Base-by-base conservation (phyloP, 306 rosid species). In the Acacia melanoxylon region DNA sequence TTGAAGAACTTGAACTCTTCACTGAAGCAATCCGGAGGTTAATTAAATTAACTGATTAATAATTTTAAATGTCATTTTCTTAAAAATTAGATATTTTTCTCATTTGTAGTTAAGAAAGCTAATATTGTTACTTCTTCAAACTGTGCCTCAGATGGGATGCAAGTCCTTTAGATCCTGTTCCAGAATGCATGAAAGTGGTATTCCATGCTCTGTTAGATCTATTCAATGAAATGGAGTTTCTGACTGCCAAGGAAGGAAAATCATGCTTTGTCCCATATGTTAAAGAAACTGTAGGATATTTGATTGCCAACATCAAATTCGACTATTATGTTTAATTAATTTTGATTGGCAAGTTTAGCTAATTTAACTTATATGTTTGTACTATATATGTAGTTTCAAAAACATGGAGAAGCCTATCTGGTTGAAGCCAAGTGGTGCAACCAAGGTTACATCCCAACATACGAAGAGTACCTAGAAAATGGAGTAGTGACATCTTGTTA, bases 71-170 rank as follows among this genome's bases (percentile, higher is more conserved):
- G 3, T 17, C 8, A 19, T 8, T 8, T 0, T 56, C 11, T 20
- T 19, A 20, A n/a, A 9, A 58, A 58, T 58, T 22, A 22, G 29
- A 16, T 19, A 6, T 19, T 19, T 19, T 17, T 15, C 54, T 3
- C 25, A 54, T 54, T 20, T 20, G 4, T 54, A 6, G 61, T 8
- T 20, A 4, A 19, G 11, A 54, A 54, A 61, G 35, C 35, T 24
- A 4, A 25, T 8, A 10, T 22, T 9, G 29, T 58, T 15, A 12
- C 17, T 59, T 20, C 4, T 54, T 61, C 3, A 25, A 61, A 52
- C 19, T n/a, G 2, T 15, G 17, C 59, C 59, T 41, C 75, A 88
- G 91, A 70, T 88, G 89, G 89, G 81, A 86, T 75, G 63, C 44
- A 40, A 25, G 72, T 16, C 31, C 3, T 13, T 10, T 78, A 5